Conservation (phyloP, 2,329 filamentous ascomycete genomes). For the Paraphoma chrysanthemicola region DNA sequence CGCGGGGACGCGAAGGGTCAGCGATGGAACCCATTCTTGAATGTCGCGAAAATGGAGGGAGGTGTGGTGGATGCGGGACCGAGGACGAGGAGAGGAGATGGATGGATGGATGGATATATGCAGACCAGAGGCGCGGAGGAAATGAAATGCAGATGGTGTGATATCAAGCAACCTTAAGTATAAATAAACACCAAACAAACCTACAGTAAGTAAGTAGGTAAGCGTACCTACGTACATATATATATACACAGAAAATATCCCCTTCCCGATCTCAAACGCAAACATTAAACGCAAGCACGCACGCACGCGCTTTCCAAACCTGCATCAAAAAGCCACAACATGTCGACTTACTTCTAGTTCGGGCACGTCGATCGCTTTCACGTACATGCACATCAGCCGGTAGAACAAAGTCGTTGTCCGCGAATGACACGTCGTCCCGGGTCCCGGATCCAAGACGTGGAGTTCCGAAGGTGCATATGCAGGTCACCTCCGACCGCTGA, state of each 20-base stretch:
- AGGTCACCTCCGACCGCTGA: not conserved
- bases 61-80: not conserved
- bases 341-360: too few relatives aligned
- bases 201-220: too few relatives aligned
- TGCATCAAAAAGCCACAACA: too few relatives aligned
- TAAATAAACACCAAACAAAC: too few relatives aligned
- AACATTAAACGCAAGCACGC: too few relatives aligned
- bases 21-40: too few relatives aligned
- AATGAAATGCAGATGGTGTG: not conserved
- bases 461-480: constrained; percentile 16
- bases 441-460: constrained; percentile 1
- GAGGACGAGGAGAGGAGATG: not conserved
- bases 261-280: too few relatives aligned
- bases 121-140: not conserved
- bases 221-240: not conserved
- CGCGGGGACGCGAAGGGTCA: not conserved
- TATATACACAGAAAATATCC: not conserved
- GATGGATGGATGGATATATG: not conserved
- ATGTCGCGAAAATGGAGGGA: too few relatives aligned
- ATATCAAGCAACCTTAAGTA: too few relatives aligned
- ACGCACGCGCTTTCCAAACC: too few relatives aligned
- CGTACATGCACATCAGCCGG: not conserved
- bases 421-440: not conserved
- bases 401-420: not conserved
- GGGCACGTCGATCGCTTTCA: not conserved